Evolutionary conservation across 2,329 filamentous ascomycete species (phyloP), one percentile per base, ranked within the genome.

Genomic region (Macrophomina phaseolina): DNA sequence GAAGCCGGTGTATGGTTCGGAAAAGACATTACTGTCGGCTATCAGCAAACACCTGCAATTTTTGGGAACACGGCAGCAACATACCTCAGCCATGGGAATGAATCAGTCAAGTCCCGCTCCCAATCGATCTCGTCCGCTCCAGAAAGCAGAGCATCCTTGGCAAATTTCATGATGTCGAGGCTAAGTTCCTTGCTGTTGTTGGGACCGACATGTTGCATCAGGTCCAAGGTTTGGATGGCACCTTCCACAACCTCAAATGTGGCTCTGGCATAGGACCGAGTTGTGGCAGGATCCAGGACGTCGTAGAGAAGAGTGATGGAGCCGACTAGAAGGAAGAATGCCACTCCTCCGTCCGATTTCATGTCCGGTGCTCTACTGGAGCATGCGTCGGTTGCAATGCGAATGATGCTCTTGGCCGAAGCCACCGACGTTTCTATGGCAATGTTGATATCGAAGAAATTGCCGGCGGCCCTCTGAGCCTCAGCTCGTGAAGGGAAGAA

Each of bases 81-180:
- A 18, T 49, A 62, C 58, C 34, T 36, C 4, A 62, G 18, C 58
- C 58, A 62, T 14, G 58, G 58, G 8, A 62, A 62, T 3, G 34
- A 34, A 2, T 18, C 58, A 2, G 42, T 62, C 5, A 62, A 36
- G 12, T 49, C 42, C 4, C 42, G 30, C 32, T 49, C 58, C 45
- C 46, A 28, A 1, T 28, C 32, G 5, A 62, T 14, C 3, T 62
- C 58, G 16, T 62, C 58, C 16, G 42, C 45, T 2, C 58, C 30
- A 4, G 42, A 62, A 16, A 32, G n/a, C 8, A 62, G n/a, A 2
- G 42, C 58, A 23, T 49, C 58, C 12, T 62, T 62, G 28, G 58
- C 58, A 6, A 62, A 34, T n/a, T 62, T 48, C 58, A 62, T 62
- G 23, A 62, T 49, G n/a, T 62, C 58, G 5, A 62, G 32, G 12